Evolutionary conservation across 1,284 basidiomycete genomes (phyloP), one percentile per base, ranked within the genome.

Genomic region (Marasmius sp.): DNA sequence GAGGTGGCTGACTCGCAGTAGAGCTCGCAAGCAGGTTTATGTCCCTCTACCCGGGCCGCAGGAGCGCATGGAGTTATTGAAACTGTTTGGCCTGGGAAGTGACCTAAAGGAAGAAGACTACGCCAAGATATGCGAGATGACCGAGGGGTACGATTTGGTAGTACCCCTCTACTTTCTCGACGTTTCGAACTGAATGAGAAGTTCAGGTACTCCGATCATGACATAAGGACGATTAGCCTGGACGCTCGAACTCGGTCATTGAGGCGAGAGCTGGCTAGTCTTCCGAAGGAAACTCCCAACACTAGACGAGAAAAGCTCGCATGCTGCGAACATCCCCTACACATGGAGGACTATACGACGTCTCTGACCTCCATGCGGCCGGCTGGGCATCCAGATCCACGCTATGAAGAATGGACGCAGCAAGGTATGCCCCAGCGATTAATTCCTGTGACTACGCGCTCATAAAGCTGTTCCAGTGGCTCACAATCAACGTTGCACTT

Each of bases 21-120:
- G 85, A 67, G 93, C 93, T 70, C 91, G 94, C 74, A 94, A 93
- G 75, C 83, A 93, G 59, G 92, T 95, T 74, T 93, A 94, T 72
- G 95, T 95, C 61, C 93, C 93, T 33, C 83, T 95, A 27, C 93
- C 93, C 10, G 91, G 92, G 20, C 75, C 86, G 2, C 91, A 92
- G 66, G 93, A 93, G 9, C 81, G 93, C 50, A 85, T 86, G 68
- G 83, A 84, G 52, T 94, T 95, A 89, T 94, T 95, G 71, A 88
- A 93, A 76, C 82, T 95, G 59, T 93, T 95, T 71, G 84, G 27
- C 27, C 94, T 45, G 93, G 93, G 6, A 79, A 85, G 90, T 72
- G 82, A 87, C 60, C 79, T 95, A 3, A 79, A 83, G 7, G 78
- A 80, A 59, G 80, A 86, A 65, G 92, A 95, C 68, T 93, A 89